Conservation (phyloP, 2,329 filamentous ascomycete species). For the Diaporthe nobilis region DNA sequence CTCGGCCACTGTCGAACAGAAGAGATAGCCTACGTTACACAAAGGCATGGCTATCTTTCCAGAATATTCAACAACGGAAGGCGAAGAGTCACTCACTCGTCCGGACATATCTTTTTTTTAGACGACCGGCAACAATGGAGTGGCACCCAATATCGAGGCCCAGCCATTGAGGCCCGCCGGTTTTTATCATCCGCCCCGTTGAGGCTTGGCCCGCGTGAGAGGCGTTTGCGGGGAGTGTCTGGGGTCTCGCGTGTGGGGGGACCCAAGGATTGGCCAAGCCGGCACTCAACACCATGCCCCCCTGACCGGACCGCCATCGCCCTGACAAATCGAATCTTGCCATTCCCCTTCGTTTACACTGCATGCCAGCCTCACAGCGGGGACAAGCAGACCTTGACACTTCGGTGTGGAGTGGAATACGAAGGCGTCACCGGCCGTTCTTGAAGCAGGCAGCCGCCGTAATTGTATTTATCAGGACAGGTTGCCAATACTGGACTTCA, state of each 20-base stretch:
- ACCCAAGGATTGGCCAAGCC: conserved; percentile 14
- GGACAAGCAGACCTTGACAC: not conserved
- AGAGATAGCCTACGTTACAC: not conserved
- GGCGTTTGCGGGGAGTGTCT: conserved; percentile 13
- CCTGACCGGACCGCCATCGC: not conserved
- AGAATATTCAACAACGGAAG: too few relatives aligned
- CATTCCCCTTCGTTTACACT: not conserved
- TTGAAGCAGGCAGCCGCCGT: not conserved
- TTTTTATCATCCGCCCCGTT: not conserved
- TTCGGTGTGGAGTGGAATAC: not conserved
- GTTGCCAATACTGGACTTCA: too few relatives aligned
- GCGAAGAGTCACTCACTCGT: too few relatives aligned
- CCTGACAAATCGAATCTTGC: not conserved
- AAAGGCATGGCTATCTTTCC: not conserved
- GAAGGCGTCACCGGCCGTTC: too few relatives aligned
- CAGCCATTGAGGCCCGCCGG: not conserved
- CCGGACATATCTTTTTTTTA: not conserved
- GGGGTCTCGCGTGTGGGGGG: conserved; percentile 5
- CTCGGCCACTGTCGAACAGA: not conserved
- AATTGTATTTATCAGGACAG: not conserved
- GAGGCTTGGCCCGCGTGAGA: conserved; percentile 7
- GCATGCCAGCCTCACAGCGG: not conserved
- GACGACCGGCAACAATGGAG: not conserved
- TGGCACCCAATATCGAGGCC: not conserved
- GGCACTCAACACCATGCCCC: conserved; percentile 9